A percentile compares a stretch with the other conserved stretches of the same genome.
These are phyloP conservation scores for Porpolomopsis calyptriformis DNA, from an alignment of 768 basidiomycete genomes.

Conservation along the genomic window DNA sequence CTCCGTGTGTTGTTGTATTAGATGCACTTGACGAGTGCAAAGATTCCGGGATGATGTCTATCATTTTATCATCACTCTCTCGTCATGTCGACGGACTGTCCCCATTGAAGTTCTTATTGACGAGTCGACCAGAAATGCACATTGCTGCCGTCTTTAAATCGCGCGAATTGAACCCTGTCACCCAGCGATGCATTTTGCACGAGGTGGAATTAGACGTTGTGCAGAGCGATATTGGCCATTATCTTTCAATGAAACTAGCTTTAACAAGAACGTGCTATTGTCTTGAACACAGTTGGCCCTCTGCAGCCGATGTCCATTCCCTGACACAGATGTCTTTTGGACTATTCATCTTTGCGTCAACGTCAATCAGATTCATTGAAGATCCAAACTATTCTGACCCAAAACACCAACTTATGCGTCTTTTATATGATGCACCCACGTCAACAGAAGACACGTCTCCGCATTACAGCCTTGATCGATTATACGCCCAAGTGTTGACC, in stretches of 20 bases:
- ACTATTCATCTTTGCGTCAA: constrained; percentile 21
- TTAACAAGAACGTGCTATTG: constrained; percentile 5
- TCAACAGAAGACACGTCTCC: background rate
- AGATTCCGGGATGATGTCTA: background rate
- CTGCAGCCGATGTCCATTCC: constrained; percentile 5
- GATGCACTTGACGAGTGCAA: background rate
- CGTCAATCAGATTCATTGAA: constrained; percentile 17
- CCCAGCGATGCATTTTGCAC: constrained; percentile 2
- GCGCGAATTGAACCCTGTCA: background rate
- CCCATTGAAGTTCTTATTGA: constrained; percentile 12
- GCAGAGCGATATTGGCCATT: constrained; percentile 13
- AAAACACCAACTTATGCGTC: constrained; percentile 7
- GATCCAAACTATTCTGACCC: constrained; percentile 8
- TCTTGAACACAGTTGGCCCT: background rate
- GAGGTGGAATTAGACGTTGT: constrained; percentile 3
- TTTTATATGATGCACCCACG: constrained; percentile 1
- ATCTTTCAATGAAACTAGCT: constrained; percentile 10
- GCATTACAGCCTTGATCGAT: no score
- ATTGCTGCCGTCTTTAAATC: background rate
- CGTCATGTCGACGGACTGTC: background rate
- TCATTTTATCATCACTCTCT: background rate
- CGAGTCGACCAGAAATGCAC: constrained; percentile 19
- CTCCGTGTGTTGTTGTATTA: background rate
- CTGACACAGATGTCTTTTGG: constrained; percentile 16
- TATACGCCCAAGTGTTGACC: constrained; percentile 6